phyloP scores from a whole-genome alignment of 2,329 filamentous ascomycete species.

The Paecilomyces sp. region DNA sequence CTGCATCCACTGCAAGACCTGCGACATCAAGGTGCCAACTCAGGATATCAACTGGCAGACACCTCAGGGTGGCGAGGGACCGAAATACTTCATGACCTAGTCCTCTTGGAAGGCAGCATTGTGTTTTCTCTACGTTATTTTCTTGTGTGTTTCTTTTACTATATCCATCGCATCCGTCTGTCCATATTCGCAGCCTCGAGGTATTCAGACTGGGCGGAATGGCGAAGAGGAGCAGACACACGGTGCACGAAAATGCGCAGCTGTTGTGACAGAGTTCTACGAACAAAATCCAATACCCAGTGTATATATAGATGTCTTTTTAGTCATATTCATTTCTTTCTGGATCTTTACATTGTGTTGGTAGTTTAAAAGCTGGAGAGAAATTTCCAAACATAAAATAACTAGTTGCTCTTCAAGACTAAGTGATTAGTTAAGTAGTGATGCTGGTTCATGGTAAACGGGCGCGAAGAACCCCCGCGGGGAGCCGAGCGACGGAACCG shows the following conservation, averaged over 20 bases:
- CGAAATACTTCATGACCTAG: constrained; percentile 57
- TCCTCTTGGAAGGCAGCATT: background rate
- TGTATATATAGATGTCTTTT: background rate
- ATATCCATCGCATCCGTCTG: background rate
- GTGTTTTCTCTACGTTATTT: background rate
- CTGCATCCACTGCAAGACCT: constrained; percentile 99
- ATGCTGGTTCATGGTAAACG: background rate
- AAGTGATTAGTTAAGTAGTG: too few species aligned
- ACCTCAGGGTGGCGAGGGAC: constrained; percentile 79
- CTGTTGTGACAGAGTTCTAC: background rate
- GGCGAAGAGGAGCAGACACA: background rate
- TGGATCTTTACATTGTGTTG: background rate
- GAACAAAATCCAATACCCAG: background rate
- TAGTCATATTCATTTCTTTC: background rate
- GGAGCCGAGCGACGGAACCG: constrained; percentile 5
- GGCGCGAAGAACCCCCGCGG: constrained; percentile 5
- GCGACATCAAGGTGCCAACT: constrained; percentile 93
- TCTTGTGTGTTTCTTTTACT: background rate
- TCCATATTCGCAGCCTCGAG: background rate
- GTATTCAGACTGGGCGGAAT: background rate
- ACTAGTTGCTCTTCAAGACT: background rate
- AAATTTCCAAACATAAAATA: background rate
- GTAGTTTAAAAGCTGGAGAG: background rate
- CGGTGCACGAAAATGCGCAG: background rate
- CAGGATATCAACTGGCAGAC: constrained; percentile 98